A percentile compares a stretch with the other conserved stretches of the same genome.
phyloP scores from a whole-genome alignment of 805 yeast genomes.

The Scheffersomyces amazonensis region DNA sequence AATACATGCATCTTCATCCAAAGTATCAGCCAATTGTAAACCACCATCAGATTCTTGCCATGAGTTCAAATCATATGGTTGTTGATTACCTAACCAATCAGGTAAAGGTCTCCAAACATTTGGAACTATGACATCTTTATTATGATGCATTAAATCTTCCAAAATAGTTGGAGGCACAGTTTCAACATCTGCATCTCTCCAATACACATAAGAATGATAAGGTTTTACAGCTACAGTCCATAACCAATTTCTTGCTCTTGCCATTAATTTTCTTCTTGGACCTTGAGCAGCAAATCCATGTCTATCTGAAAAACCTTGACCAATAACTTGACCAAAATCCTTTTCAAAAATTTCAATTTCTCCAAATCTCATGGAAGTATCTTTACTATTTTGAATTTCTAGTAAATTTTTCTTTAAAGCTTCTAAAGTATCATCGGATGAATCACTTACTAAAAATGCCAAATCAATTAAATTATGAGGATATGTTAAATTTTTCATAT shows the following conservation, averaged over 20 bases:
- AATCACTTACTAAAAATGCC: conserved; percentile 86
- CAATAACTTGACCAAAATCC: conserved; percentile 90
- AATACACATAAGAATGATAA: conserved; percentile 91
- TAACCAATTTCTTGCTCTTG: conserved; percentile 92
- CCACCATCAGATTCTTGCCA: conserved; percentile 89
- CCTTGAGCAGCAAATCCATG: conserved; percentile 97
- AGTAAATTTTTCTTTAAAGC: conserved; percentile 55
- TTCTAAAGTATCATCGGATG: conserved; percentile 83
- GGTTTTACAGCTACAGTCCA: conserved; percentile 84
- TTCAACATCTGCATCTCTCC: conserved; percentile 99
- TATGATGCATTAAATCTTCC: conserved; percentile 91
- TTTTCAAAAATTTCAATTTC: conserved; percentile 84
- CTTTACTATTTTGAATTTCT: conserved; percentile 63
- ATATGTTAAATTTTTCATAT: conserved; percentile 75
- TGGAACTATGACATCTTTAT: conserved; percentile 90
- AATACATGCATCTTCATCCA: conserved; percentile 92
- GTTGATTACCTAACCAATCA: conserved; percentile 81
- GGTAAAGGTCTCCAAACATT: conserved; percentile 91
- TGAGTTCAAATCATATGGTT: conserved; percentile 80
- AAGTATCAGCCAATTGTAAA: conserved; percentile 63
- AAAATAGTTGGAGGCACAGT: conserved; percentile 78
- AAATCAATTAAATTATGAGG: conserved; percentile 83
- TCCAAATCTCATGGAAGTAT: conserved; percentile 67
- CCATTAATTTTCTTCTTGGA: conserved; percentile 92
- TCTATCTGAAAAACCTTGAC: conserved; percentile 89